phyloP scores from a whole-genome alignment of 371 early-diverging fungal genomes.

The Capillidium rhysosporum region DNA sequence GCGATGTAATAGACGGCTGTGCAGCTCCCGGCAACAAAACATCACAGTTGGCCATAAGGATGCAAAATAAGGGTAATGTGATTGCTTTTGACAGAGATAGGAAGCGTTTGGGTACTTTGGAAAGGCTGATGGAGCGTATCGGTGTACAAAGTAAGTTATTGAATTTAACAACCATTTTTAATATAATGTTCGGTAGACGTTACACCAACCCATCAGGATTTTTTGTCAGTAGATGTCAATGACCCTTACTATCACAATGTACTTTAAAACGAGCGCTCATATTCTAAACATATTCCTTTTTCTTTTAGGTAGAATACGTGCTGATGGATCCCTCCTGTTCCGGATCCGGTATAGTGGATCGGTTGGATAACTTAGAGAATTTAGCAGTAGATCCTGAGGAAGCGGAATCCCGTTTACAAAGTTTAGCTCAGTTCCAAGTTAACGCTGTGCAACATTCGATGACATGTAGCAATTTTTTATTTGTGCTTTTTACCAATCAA shows the following conservation, averaged over 20 bases:
- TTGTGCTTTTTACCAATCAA: neutral
- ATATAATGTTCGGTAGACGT: constrained; percentile 13
- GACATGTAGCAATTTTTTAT: constrained; percentile 24
- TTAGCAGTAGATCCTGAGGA: constrained; percentile 4
- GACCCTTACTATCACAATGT: constrained; percentile 35
- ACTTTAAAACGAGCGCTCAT: neutral
- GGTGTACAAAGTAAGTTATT: constrained; percentile 59
- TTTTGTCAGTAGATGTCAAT: constrained; percentile 38
- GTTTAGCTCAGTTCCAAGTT: constrained; percentile 53
- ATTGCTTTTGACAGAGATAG: constrained; percentile 84
- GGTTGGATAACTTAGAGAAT: constrained; percentile 66
- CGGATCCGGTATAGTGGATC: constrained; percentile 86
- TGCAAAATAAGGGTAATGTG: constrained; percentile 71
- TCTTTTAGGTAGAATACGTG: constrained; percentile 57
- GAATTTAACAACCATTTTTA: neutral
- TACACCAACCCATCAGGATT: constrained; percentile 32
- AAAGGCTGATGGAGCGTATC: constrained; percentile 43
- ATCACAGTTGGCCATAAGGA: constrained; percentile 67
- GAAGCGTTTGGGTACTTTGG: constrained; percentile 56
- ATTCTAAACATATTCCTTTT: neutral
- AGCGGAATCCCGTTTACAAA: constrained; percentile 34
- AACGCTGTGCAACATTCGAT: constrained; percentile 44
- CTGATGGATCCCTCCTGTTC: constrained; percentile 97
- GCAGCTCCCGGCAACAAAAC: constrained; percentile 99
- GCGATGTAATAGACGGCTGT: constrained; percentile 86